Evolutionary conservation across 23 red algal species (phyloP).

Genomic region (Gracilaria gracilis): DNA sequence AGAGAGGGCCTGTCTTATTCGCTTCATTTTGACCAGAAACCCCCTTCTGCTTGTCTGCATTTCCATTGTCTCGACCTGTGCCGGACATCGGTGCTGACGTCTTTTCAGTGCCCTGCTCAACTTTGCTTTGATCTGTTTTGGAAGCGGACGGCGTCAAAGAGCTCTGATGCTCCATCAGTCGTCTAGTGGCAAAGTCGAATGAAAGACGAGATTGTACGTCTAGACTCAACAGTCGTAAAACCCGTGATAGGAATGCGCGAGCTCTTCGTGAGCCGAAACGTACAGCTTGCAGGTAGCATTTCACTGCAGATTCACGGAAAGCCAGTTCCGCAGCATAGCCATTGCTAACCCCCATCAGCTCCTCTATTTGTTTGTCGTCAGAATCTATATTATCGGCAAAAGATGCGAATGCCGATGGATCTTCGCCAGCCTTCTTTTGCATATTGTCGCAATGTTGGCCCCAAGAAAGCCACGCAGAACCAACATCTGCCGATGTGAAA

Average conservation of each 20-base stretch:
- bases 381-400: slow-evolving; percentile 22
- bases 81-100: neutral
- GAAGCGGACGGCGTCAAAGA: slow-evolving; percentile 12
- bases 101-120: neutral
- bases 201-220: slow-evolving; percentile 44
- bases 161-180: slow-evolving; percentile 11
- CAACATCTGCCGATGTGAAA: slow-evolving; percentile 66
- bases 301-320: slow-evolving; percentile 81
- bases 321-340: slow-evolving; percentile 34
- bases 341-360: slow-evolving; percentile 14
- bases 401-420: slow-evolving; percentile 13
- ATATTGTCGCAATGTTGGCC: slow-evolving; percentile 85
- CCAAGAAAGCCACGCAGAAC: slow-evolving; percentile 92
- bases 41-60: slow-evolving; percentile 1
- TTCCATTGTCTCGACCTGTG: neutral
- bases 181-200: slow-evolving; percentile 1
- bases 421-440: slow-evolving; percentile 1
- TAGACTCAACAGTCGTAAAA: slow-evolving; percentile 74
- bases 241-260: slow-evolving; percentile 69
- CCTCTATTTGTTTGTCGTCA: slow-evolving; percentile 33
- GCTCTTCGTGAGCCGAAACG: slow-evolving; percentile 89
- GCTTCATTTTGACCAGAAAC: neutral
- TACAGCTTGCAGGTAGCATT: slow-evolving; percentile 88
- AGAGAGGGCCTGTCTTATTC: slow-evolving; percentile 8
- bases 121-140: neutral